Percentiles rank a stretch among this genome's conserved stretches.
These are phyloP conservation scores for Rutstroemia sp. DNA, from an alignment of 2,329 filamentous ascomycete genomes.

Conservation along the genomic window DNA sequence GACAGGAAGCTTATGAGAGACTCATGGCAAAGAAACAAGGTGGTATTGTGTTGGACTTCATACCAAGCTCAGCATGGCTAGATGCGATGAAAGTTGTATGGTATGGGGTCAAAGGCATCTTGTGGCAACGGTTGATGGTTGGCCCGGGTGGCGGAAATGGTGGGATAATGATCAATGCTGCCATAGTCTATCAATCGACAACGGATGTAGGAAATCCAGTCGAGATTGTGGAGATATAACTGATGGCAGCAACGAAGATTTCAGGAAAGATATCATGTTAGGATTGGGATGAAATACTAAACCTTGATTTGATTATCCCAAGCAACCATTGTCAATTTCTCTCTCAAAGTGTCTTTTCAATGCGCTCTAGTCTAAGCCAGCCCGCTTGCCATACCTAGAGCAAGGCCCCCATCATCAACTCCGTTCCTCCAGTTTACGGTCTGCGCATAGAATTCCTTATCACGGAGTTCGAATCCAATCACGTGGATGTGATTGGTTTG, in stretches of 20 bases:
- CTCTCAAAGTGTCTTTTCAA: too few species aligned
- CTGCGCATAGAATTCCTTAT: too few species aligned
- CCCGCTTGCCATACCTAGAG: too few species aligned
- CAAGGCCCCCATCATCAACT: too few species aligned
- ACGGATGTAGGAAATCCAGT: conserved; percentile 39
- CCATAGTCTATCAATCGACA: conserved; percentile 42
- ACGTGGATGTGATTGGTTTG: background rate
- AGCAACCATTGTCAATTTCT: too few species aligned
- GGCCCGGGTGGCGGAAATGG: conserved; percentile 43
- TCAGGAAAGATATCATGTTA: background rate
- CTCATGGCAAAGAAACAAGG: conserved; percentile 25
- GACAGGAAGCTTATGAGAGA: conserved; percentile 37
- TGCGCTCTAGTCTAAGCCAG: too few species aligned
- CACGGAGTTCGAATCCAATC: background rate
- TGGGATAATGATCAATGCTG: conserved; percentile 54
- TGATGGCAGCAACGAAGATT: background rate
- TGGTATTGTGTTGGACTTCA: conserved; percentile 29
- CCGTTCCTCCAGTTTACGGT: too few species aligned
- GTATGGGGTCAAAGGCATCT: conserved; percentile 45
- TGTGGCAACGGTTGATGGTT: conserved; percentile 47
- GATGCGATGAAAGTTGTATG: conserved; percentile 43
- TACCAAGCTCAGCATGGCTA: conserved; percentile 36
- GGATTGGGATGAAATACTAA: background rate
- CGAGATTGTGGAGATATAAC: conserved; percentile 26
- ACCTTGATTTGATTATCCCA: background rate